phyloP scores from a whole-genome alignment of 1,139 yeast genomes.

The Kazachstania sp. region DNA sequence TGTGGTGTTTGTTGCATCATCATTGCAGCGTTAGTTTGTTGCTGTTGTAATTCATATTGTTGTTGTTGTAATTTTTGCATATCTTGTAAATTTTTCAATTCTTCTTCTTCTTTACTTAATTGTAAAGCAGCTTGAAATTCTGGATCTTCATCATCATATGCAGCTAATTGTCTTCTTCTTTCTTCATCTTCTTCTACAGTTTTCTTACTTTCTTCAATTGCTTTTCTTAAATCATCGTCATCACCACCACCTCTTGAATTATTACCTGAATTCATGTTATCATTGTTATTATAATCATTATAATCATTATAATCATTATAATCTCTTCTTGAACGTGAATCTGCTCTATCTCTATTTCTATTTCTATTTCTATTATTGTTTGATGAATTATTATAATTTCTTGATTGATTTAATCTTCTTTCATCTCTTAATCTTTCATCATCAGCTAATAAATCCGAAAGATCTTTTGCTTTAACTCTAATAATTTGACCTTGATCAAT shows the following conservation, averaged over 20 bases:
- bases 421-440: constrained; percentile 76
- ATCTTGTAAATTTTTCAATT: constrained; percentile 49
- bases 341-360: neutral
- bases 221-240: constrained; percentile 67
- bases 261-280: neutral
- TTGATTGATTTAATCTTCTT: constrained; percentile 41
- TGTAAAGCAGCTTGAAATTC: constrained; percentile 76
- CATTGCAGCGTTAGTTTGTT: constrained; percentile 9
- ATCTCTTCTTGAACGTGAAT: neutral
- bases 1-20: constrained; percentile 30
- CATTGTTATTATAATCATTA: neutral
- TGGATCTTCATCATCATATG: constrained; percentile 36
- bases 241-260: neutral
- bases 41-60: constrained; percentile 42
- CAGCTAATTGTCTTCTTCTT: constrained; percentile 35
- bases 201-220: constrained; percentile 69
- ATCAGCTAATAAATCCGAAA: constrained; percentile 69
- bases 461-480: constrained; percentile 85
- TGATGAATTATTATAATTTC: neutral
- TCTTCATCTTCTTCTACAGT: constrained; percentile 85
- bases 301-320: neutral
- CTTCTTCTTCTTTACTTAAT: constrained; percentile 84
- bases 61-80: constrained; percentile 17
- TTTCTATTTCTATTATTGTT: constrained; percentile 12
- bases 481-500: constrained; percentile 86